These are phyloP conservation scores for Capsicum rhomboideum DNA, from an alignment of 257 asterid species.

Conservation along the genomic window DNA sequence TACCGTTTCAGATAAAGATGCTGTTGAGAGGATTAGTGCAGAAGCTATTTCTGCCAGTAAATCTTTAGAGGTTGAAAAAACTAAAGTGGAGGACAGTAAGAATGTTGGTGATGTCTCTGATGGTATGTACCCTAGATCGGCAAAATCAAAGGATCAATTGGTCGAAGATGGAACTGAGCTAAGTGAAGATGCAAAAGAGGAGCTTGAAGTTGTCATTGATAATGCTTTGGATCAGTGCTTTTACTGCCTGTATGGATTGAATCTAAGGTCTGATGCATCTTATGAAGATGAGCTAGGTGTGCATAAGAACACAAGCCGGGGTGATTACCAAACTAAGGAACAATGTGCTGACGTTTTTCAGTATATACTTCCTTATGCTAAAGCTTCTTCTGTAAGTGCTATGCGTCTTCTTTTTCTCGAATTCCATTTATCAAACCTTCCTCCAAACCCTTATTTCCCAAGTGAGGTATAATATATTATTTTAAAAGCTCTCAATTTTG, in stretches of 20 bases:
- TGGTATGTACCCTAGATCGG: slow-evolving; percentile 11
- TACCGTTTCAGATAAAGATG: slow-evolving; percentile 18
- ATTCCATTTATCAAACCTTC: background rate
- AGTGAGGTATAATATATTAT: background rate
- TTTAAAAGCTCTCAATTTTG: slow-evolving; percentile 6
- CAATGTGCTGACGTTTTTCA: slow-evolving; percentile 97
- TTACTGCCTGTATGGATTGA: slow-evolving; percentile 88
- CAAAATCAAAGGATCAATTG: slow-evolving; percentile 29
- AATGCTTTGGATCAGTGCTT: slow-evolving; percentile 93
- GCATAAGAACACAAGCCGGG: slow-evolving; percentile 90
- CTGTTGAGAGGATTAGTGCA: slow-evolving; percentile 28
- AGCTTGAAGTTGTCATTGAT: slow-evolving; percentile 80
- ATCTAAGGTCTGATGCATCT: slow-evolving; percentile 85
- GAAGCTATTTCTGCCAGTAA: slow-evolving; percentile 25
- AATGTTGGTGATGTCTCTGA: slow-evolving; percentile 24
- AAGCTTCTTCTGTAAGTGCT: slow-evolving; percentile 84
- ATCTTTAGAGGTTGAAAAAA: slow-evolving; percentile 24
- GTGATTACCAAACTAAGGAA: slow-evolving; percentile 97
- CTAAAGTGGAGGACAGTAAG: slow-evolving; percentile 26
- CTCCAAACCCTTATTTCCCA: background rate
- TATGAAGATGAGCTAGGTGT: slow-evolving; percentile 77
- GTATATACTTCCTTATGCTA: slow-evolving; percentile 88
- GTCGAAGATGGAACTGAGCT: slow-evolving; percentile 38
- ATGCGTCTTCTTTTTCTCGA: slow-evolving; percentile 4
- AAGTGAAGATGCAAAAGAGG: slow-evolving; percentile 80